These are phyloP conservation scores for Aspergillus spinulosporus DNA, from an alignment of 2,329 filamentous ascomycete genomes.

Conservation along the genomic window DNA sequence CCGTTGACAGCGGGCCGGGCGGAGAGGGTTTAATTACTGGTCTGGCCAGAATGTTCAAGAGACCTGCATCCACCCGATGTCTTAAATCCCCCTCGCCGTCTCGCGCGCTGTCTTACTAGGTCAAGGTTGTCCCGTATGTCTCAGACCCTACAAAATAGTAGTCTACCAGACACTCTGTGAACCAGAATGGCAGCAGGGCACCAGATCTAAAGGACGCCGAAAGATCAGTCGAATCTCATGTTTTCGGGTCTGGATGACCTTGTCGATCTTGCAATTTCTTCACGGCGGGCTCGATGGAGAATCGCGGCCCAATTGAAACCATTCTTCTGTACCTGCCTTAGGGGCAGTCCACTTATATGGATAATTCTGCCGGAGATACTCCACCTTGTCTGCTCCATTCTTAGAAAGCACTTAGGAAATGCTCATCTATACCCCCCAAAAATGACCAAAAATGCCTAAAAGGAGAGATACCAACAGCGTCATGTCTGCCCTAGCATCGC, in stretches of 20 bases:
- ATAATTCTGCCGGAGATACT: constrained; percentile 19
- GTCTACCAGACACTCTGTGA: background rate
- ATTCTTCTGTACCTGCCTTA: constrained; percentile 26
- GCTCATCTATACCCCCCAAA: background rate
- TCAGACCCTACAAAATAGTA: background rate
- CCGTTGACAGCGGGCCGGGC: constrained; percentile 12
- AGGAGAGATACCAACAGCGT: background rate
- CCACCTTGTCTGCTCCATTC: constrained; percentile 20
- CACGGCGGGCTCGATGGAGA: constrained; percentile 17
- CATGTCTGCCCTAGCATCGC: too few species aligned
- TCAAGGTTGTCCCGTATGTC: background rate
- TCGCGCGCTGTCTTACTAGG: constrained; percentile 6
- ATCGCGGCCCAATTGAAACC: constrained; percentile 22
- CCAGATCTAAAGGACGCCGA: background rate
- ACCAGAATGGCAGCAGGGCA: background rate
- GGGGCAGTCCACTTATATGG: constrained; percentile 18
- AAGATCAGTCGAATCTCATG: background rate
- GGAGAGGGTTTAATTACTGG: constrained; percentile 16
- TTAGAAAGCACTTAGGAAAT: constrained; percentile 17
- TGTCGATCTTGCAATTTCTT: constrained; percentile 19
- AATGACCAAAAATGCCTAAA: too few species aligned
- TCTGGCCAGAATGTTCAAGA: constrained; percentile 14
- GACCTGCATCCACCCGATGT: constrained; percentile 14
- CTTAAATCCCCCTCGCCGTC: constrained; percentile 2
- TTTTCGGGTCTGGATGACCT: background rate